These are phyloP conservation scores for Cryoendolithus antarcticus DNA, from an alignment of 2,329 filamentous ascomycete species.

Conservation along the genomic window DNA sequence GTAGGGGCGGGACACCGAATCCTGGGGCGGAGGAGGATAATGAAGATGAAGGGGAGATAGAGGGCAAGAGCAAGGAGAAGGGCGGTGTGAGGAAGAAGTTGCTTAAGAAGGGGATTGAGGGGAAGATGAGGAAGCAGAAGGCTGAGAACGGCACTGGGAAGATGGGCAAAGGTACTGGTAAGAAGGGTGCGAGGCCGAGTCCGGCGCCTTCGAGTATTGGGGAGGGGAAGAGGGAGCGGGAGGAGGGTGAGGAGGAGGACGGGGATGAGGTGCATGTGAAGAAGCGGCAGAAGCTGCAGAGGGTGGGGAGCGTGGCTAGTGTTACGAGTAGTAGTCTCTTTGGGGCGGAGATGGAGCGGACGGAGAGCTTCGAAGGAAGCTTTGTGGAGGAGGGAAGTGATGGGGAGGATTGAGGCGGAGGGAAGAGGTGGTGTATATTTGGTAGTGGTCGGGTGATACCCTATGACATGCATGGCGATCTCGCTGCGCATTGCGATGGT, in stretches of 20 bases:
- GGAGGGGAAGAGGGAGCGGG: conserved; percentile 22
- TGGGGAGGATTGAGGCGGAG: conserved; percentile 14
- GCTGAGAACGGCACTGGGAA: conserved; percentile 24
- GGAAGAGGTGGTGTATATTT: neutral
- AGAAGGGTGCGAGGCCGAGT: conserved; percentile 10
- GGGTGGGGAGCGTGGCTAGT: conserved; percentile 24
- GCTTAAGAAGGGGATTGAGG: conserved; percentile 28
- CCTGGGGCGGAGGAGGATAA: conserved; percentile 15
- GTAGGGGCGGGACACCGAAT: conserved; percentile 22
- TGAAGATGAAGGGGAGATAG: conserved; percentile 17
- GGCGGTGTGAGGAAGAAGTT: conserved; percentile 24
- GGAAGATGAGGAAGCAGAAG: conserved; percentile 33
- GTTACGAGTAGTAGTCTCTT: conserved; percentile 14
- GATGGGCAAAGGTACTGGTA: conserved; percentile 15
- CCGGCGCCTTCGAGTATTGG: conserved; percentile 11
- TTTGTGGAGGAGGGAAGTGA: conserved; percentile 21
- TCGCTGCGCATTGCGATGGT: neutral
- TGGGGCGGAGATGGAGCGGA: conserved; percentile 18
- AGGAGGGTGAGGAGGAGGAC: conserved; percentile 10
- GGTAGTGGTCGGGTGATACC: conserved; percentile 1
- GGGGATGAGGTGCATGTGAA: conserved; percentile 12
- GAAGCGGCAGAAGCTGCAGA: conserved; percentile 25
- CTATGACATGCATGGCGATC: neutral
- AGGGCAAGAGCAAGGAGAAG: conserved; percentile 11
- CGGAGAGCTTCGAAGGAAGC: conserved; percentile 24